phyloP scores from a whole-genome alignment of 805 yeast species.

The Ogataea nitratoaversa region DNA sequence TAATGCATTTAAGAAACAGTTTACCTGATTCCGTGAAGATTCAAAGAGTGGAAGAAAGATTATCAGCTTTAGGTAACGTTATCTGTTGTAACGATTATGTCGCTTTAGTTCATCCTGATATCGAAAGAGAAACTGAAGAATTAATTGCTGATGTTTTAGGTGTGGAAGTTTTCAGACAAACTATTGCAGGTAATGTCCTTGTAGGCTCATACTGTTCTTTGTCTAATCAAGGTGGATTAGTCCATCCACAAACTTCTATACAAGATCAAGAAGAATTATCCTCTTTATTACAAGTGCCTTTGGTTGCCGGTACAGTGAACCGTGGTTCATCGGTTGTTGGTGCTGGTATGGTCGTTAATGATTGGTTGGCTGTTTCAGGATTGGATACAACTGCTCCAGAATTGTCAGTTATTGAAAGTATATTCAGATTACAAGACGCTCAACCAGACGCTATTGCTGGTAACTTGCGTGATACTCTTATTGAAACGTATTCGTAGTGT shows the following conservation, averaged over 20 bases:
- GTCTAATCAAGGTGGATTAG: constrained; percentile 96
- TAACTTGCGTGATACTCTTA: constrained; percentile 84
- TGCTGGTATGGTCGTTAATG: constrained; percentile 98
- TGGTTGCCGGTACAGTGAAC: constrained; percentile 97
- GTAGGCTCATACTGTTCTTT: constrained; percentile 95
- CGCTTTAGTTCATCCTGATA: constrained; percentile 98
- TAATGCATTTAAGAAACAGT: constrained; percentile 94
- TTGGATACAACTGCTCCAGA: constrained; percentile 98
- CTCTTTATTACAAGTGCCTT: constrained; percentile 91
- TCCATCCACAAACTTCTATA: constrained; percentile 94
- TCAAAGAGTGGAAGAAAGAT: constrained; percentile 96
- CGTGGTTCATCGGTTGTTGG: constrained; percentile 98
- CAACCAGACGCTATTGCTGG: constrained; percentile 83
- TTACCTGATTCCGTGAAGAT: constrained; percentile 93
- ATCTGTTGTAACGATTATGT: constrained; percentile 98
- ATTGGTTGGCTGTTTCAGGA: constrained; percentile 96
- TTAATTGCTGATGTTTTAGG: constrained; percentile 96
- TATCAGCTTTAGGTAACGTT: constrained; percentile 95
- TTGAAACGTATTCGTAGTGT: constrained; percentile 77
- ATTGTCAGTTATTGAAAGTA: constrained; percentile 92
- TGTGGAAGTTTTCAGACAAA: constrained; percentile 98
- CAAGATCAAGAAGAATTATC: constrained; percentile 98
- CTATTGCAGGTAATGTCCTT: constrained; percentile 95
- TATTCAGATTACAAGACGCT: constrained; percentile 88
- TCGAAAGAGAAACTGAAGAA: constrained; percentile 98